A percentile compares a stretch with the other conserved stretches of the same genome.
phyloP scores from a whole-genome alignment of 2,329 filamentous ascomycete genomes.

The Curvularia verruculosa region DNA sequence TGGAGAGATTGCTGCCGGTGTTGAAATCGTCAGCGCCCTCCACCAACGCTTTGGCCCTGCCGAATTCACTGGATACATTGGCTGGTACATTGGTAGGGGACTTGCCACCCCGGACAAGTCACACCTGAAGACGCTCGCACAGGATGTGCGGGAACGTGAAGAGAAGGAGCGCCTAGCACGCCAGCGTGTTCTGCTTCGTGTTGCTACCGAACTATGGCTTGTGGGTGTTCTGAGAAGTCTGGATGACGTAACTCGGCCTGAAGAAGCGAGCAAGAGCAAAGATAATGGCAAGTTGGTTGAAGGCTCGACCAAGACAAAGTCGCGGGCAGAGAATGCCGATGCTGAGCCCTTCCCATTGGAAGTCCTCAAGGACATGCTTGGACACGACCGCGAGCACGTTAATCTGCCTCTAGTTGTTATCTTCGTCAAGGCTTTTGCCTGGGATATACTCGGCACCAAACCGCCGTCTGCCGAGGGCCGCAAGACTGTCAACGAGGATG shows the following conservation, averaged over 20 bases:
- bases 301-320: constrained; percentile 66
- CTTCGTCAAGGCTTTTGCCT: constrained; percentile 95
- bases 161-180: constrained; percentile 90
- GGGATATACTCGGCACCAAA: constrained; percentile 89
- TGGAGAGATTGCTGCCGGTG: constrained; percentile 87
- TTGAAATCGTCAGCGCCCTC: constrained; percentile 92
- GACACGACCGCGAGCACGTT: constrained; percentile 88
- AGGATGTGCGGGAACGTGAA: constrained; percentile 88
- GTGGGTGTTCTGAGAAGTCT: constrained; percentile 86
- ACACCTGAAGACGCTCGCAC: constrained; percentile 75
- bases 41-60: constrained; percentile 91
- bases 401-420: constrained; percentile 91
- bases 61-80: constrained; percentile 90
- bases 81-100: constrained; percentile 89
- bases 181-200: constrained; percentile 82
- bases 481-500: constrained; percentile 83
- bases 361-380: constrained; percentile 94
- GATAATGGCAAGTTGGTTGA: constrained; percentile 61
- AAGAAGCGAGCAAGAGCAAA: constrained; percentile 67
- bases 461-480: constrained; percentile 74
- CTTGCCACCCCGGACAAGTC: constrained; percentile 89
- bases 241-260: constrained; percentile 69
- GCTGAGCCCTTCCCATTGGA: constrained; percentile 94
- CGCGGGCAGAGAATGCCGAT: constrained; percentile 67
- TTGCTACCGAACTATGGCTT: constrained; percentile 96